A percentile compares a stretch with the other conserved stretches of the same genome.
These are phyloP conservation scores for Yamadazyma philogaea DNA, from an alignment of 805 yeast genomes.

Conservation along the genomic window DNA sequence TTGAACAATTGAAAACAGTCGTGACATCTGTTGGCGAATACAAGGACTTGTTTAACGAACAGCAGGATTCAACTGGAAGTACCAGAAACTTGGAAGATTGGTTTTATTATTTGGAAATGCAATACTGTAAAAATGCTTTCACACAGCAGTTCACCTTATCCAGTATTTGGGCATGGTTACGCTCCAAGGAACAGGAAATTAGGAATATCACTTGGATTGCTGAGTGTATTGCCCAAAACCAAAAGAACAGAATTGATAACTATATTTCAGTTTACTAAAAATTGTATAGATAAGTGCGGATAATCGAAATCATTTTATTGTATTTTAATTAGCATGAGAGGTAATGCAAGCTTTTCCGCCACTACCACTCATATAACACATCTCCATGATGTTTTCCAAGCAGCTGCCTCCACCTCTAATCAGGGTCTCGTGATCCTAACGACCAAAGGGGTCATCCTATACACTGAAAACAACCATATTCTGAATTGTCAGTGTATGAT, in stretches of 20 bases:
- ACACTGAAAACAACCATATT: constrained; percentile 36
- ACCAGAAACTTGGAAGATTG: constrained; percentile 85
- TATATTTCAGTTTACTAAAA: constrained; percentile 78
- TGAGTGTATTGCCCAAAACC: constrained; percentile 98
- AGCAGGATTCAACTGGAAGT: constrained; percentile 28
- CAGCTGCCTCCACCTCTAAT: constrained; percentile 28
- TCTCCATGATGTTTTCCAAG: constrained; percentile 33
- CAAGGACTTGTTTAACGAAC: constrained; percentile 49
- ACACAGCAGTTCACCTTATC: constrained; percentile 93
- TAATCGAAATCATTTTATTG: background rate
- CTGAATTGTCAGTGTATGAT: constrained; percentile 32
- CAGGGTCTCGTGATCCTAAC: constrained; percentile 36
- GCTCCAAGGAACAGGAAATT: constrained; percentile 93
- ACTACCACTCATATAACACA: constrained; percentile 38
- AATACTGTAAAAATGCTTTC: constrained; percentile 84
- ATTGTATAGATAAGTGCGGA: constrained; percentile 5
- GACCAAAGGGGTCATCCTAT: constrained; percentile 31
- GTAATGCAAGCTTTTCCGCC: constrained; percentile 25
- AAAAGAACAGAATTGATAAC: constrained; percentile 87
- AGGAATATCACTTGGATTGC: constrained; percentile 99
- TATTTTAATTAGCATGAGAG: constrained; percentile 2
- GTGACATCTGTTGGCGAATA: constrained; percentile 67
- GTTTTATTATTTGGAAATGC: constrained; percentile 90
- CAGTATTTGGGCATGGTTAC: constrained; percentile 95
- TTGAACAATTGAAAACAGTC: constrained; percentile 71